Evolutionary conservation across 495 filamentous ascomycete genomes (phyloP), one percentile per base, ranked within the genome.

Genomic region (Aspergillus nidulans): DNA sequence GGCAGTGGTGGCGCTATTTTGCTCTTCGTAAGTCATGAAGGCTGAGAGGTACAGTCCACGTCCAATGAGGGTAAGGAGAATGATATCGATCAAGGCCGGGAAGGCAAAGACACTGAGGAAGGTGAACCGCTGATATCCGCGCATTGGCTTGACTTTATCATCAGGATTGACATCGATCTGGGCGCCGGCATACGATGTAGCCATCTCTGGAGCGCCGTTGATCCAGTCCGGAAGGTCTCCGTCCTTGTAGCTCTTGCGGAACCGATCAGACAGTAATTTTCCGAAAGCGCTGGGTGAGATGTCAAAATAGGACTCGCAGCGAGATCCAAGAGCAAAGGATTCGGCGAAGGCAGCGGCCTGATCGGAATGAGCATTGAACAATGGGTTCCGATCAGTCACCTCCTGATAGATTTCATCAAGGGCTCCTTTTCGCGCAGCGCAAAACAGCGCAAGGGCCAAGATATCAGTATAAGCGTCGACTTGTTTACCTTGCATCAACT

Each of bases 281-380:
- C 82, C 82, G 34, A 85, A 74, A 19, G 69, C 69, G 38, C 75
- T 79, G 4, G 82, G 79, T 15, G 69, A 69, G 15, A 82, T 68
- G 55, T 80, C 81, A 44, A 85, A 84, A 56, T 82, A 85, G 0
- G 77, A 73, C 36, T 84, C 82, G 55, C 82, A 85, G 26, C 79
- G 79, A 6, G 82, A 82, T 9, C 82, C 82, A 13, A 82, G 70
- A 2, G 81, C 82, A 59, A 84, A 85, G 0, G 79, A 74, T 58
- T 85, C 82, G 7, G 82, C 77, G 57, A 85, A 84, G 9, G 78
- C 78, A 8, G 79, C 82, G 8, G 82, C 81, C 58, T 85, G 82
- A 55, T 85, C 82, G 2, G 76, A 61, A 40, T 78, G 76, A 23
- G 69, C 62, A 63, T 83, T 83, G 60, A 80, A 80, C 6, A 83